Base-by-base conservation (phyloP, 1,284 basidiomycete species). In the Entoloma clypeatum region DNA sequence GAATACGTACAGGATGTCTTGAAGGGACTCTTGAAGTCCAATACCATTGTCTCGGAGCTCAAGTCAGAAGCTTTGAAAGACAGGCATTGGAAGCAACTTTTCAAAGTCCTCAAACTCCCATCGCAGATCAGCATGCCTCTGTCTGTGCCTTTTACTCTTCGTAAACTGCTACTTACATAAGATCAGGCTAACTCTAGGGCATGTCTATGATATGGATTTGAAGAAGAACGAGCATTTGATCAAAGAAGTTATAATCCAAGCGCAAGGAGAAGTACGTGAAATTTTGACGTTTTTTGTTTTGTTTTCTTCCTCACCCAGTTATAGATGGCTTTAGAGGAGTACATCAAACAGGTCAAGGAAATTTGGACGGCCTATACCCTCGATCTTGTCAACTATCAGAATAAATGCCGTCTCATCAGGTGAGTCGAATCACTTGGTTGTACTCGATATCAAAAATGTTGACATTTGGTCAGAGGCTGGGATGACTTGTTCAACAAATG, bases 21-120 rank as follows among this genome's bases (percentile, higher is more conserved):
- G 43, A 79, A 86, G 35, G 80, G 81, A 5, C 71, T 95, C 24
- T 75, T 97, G 54, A 98, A 97, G 69, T 85, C 89, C 38, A 97
- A 98, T 61, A 63, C 83, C 1, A 72, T 97, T 50, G 76, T 99
- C 22, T 81, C 82, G 14, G 96, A 99, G 63, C 74, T 99, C 55
- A 97, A 96, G 65, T 95, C 92, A 7, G 96, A 99, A 58, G 95
- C 95, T 1, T 69, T 99, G 56, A 92, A 97, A 61, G 95, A 99
- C 57, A 79, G 96, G 43, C 96, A 99, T 64, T 99, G 96, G 96
- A 91, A 94, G 55, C 88, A 97, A 61, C 71, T 99, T 18, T 97
- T 95, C 79, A 98, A 97, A 64, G 78, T 79, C n/a, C 68, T 99
- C 44, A 79, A 71, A 60, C 68, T 82, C 50, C 79, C 75, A 24